Percentiles rank a stretch among this genome's conserved stretches.
Conservation (phyloP, 768 basidiomycete species). For the Termitomyces sp. region DNA sequence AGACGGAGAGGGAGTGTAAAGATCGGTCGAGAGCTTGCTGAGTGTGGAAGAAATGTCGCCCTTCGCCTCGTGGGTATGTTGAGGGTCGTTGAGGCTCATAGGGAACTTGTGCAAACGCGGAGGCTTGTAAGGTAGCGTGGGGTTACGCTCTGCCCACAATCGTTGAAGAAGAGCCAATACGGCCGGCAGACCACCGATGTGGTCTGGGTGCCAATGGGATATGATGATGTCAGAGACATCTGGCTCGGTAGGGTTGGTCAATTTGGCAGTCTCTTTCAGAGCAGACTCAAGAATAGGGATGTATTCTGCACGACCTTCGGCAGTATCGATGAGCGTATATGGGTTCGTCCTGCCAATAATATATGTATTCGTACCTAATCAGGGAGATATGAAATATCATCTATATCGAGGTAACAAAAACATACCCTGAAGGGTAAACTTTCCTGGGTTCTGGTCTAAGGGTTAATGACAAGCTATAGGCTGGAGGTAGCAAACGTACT, state of each 20-base stretch:
- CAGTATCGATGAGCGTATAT: slow-evolving; percentile 81
- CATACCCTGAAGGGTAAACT: slow-evolving; percentile 82
- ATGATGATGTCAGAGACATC: slow-evolving; percentile 87
- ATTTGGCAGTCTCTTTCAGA: slow-evolving; percentile 36
- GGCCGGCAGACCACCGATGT: slow-evolving; percentile 69
- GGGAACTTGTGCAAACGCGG: slow-evolving; percentile 79
- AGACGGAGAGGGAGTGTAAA: slow-evolving; percentile 40
- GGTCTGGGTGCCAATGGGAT: slow-evolving; percentile 90
- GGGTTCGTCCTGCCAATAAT: slow-evolving; percentile 68
- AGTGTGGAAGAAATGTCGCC: slow-evolving; percentile 37
- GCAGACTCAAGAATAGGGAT: slow-evolving; percentile 61
- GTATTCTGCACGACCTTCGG: slow-evolving; percentile 69
- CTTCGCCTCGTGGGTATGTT: slow-evolving; percentile 21
- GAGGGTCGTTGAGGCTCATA: slow-evolving; percentile 19
- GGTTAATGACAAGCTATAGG: neutral
- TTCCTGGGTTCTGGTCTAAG: slow-evolving; percentile 70
- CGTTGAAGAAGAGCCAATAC: slow-evolving; percentile 64
- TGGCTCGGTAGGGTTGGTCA: slow-evolving; percentile 36
- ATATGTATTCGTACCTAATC: slow-evolving; percentile 85
- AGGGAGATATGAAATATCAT: no score
- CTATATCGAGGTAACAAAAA: neutral
- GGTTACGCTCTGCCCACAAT: slow-evolving; percentile 56
- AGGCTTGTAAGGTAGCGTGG: slow-evolving; percentile 47
- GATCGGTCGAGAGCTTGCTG: slow-evolving; percentile 36
- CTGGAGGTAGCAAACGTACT: slow-evolving; percentile 35